phyloP scores from a whole-genome alignment of 1,284 basidiomycete genomes.

The Bjerkandera adusta region DNA sequence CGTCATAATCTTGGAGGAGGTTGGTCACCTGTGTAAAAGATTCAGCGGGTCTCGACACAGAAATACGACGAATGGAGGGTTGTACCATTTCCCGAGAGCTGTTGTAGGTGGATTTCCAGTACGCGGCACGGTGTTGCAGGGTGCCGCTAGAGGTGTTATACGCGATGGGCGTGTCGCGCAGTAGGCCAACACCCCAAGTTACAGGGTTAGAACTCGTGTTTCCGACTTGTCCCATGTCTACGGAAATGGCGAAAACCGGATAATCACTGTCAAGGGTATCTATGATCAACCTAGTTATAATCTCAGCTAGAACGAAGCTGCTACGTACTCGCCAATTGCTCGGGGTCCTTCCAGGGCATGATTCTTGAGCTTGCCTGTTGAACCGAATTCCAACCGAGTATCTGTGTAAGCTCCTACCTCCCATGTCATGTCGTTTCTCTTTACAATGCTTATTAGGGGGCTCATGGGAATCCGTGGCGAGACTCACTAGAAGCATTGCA shows the following conservation, averaged over 20 bases:
- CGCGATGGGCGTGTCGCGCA: slow-evolving; percentile 22
- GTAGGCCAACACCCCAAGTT: slow-evolving; percentile 24
- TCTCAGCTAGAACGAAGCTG: too few species aligned
- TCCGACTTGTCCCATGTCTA: slow-evolving; percentile 23
- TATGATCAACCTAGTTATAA: too few species aligned
- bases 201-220: slow-evolving; percentile 19
- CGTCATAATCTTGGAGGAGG: slow-evolving; percentile 24
- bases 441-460: too few species aligned
- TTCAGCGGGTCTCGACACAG: not conserved
- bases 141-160: slow-evolving; percentile 17
- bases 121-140: slow-evolving; percentile 23
- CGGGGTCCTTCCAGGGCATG: too few species aligned
- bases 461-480: too few species aligned
- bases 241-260: slow-evolving; percentile 20
- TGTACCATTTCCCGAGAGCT: not conserved
- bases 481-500: not conserved
- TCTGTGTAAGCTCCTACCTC: too few species aligned
- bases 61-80: not conserved
- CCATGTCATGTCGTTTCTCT: too few species aligned
- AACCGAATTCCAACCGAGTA: too few species aligned
- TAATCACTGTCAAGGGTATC: too few species aligned
- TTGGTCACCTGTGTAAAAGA: slow-evolving; percentile 22
- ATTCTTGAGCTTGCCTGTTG: too few species aligned
- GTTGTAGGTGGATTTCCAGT: slow-evolving; percentile 14
- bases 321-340: too few species aligned